Percentiles rank a stretch among this genome's conserved stretches.
Evolutionary conservation across 1,139 yeast genomes (phyloP).

Genomic region (Trichomonascaceae sp.): DNA sequence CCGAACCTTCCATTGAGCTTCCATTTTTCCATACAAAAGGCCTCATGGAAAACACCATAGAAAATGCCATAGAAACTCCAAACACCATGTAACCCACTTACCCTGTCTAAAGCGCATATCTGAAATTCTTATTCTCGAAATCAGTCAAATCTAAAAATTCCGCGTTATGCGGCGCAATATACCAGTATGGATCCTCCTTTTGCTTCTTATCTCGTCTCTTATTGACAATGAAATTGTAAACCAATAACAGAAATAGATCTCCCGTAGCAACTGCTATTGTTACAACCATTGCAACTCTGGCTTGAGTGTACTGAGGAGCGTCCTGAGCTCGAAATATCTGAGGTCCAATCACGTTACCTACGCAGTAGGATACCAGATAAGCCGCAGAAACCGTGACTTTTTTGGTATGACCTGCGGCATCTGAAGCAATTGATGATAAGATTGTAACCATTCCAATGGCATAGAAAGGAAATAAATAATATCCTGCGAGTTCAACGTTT

Average conservation of each 20-base stretch:
- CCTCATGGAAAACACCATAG: too few species aligned
- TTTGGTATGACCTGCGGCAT: slow-evolving; percentile 52
- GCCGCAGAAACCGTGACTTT: slow-evolving; percentile 39
- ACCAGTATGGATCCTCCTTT: slow-evolving; percentile 22
- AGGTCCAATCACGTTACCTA: slow-evolving; percentile 50
- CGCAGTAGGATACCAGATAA: slow-evolving; percentile 47
- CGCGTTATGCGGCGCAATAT: slow-evolving; percentile 24
- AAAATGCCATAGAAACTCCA: too few species aligned
- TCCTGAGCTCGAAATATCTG: slow-evolving; percentile 45
- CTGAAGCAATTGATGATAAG: slow-evolving; percentile 43
- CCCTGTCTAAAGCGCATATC: too few species aligned
- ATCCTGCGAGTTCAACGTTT: slow-evolving; percentile 35
- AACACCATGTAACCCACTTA: too few species aligned
- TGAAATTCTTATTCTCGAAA: slow-evolving; percentile 49
- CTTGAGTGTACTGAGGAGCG: slow-evolving; percentile 44
- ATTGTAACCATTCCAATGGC: slow-evolving; percentile 41
- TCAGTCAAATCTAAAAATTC: slow-evolving; percentile 65
- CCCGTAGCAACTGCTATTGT: slow-evolving; percentile 25
- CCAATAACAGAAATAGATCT: slow-evolving; percentile 25
- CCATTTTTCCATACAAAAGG: too few species aligned
- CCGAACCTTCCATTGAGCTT: too few species aligned
- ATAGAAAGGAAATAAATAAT: slow-evolving; percentile 33
- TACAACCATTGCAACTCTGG: slow-evolving; percentile 41
- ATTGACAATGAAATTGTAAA: slow-evolving; percentile 34
- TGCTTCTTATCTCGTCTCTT: slow-evolving; percentile 28